phyloP scores from a whole-genome alignment of 176 grass and related monocot genomes.

The Oryza meridionalis region DNA sequence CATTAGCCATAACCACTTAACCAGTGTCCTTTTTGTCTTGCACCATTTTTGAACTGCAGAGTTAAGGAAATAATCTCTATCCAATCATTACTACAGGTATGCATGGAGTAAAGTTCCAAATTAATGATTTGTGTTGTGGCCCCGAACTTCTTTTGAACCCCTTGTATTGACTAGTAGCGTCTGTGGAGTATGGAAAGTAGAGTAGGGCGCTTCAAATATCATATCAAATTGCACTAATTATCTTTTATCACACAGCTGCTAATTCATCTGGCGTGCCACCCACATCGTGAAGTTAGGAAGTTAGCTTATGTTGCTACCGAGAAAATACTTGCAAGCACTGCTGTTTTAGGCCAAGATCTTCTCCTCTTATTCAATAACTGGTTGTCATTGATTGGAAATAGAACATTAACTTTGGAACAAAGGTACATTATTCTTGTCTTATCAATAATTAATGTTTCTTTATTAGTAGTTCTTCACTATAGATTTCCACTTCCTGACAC shows the following conservation, averaged over 20 bases:
- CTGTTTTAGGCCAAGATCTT: constrained; percentile 59
- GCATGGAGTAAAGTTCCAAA: constrained; percentile 8
- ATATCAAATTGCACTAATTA: background rate
- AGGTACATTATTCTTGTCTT: constrained; percentile 44
- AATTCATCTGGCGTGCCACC: constrained; percentile 84
- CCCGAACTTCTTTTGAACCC: background rate
- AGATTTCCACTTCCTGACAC: constrained; percentile 7
- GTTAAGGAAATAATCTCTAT: constrained; percentile 71
- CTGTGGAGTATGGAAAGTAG: constrained; percentile 6
- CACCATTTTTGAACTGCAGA: constrained; percentile 57
- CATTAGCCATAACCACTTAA: no score
- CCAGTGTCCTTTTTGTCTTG: constrained; percentile 2
- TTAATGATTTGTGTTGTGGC: constrained; percentile 15
- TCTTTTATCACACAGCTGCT: constrained; percentile 56
- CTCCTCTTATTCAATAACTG: constrained; percentile 69
- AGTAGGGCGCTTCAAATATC: no score
- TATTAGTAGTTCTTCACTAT: constrained; percentile 5
- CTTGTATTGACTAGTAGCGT: constrained; percentile 7
- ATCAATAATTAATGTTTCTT: background rate
- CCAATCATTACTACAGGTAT: constrained; percentile 78
- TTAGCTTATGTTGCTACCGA: constrained; percentile 62
- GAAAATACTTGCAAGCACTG: constrained; percentile 65
- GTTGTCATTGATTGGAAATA: constrained; percentile 75
- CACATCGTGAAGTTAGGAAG: constrained; percentile 79
- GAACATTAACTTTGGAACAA: constrained; percentile 56